Evolutionary conservation across 768 basidiomycete genomes (phyloP).

Genomic region (Chalciporus pseudorubinellus): DNA sequence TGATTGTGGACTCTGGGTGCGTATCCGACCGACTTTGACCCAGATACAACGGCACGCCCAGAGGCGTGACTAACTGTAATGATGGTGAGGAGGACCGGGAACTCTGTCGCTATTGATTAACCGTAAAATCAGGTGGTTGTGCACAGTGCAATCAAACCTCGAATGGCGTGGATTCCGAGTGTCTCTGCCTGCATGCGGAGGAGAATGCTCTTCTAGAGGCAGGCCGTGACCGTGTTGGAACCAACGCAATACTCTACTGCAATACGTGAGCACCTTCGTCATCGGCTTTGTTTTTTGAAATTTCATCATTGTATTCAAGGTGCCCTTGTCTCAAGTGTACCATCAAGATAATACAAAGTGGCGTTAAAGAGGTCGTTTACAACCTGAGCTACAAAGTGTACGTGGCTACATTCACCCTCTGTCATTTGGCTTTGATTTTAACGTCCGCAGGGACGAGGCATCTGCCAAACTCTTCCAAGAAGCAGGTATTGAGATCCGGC

Average conservation of each 20-base stretch:
- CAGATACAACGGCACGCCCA: slow-evolving; percentile 95
- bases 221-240: slow-evolving; percentile 84
- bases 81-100: slow-evolving; percentile 19
- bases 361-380: slow-evolving; percentile 90
- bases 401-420: slow-evolving; percentile 28
- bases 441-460: slow-evolving; percentile 65
- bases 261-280: slow-evolving; percentile 74
- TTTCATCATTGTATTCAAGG: slow-evolving; percentile 40
- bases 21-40: slow-evolving; percentile 2
- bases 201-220: slow-evolving; percentile 97
- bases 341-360: slow-evolving; percentile 95
- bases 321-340: slow-evolving; percentile 97
- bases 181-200: slow-evolving; percentile 95
- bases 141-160: slow-evolving; percentile 64
- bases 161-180: slow-evolving; percentile 57
- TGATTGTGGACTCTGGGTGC: background rate
- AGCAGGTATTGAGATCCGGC: slow-evolving; percentile 79
- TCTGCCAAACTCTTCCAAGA: slow-evolving; percentile 75
- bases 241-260: slow-evolving; percentile 87
- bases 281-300: background rate
- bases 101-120: slow-evolving; percentile 34
- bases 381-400: slow-evolving; percentile 95
- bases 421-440: background rate
- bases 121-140: slow-evolving; percentile 85
- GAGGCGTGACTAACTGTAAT: slow-evolving; percentile 86